Base-by-base conservation (phyloP, 768 basidiomycete species). In the Agaricus blazei region DNA sequence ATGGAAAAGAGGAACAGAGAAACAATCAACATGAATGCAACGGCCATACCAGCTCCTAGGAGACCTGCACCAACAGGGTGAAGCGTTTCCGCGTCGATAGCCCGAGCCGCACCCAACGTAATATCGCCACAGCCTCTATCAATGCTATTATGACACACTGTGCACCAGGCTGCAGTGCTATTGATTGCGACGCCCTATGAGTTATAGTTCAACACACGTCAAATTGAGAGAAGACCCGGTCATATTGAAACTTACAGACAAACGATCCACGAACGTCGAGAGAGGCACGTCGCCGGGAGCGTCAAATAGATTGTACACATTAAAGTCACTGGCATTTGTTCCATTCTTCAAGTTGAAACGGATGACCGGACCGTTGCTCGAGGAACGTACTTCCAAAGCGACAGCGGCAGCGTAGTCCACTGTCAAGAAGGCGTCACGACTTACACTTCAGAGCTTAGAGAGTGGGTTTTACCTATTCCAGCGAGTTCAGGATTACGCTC, bases 341-440 rank as follows among this genome's bases (percentile, higher is more conserved):
- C 85, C 85, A 57, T 88, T 88, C 73, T 85, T 85, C 72, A 89
- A 86, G 58, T 77, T 79, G 69, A 89, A 78, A 3, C 84, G 76
- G 19, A 88, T 59, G 45, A 82, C 70, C 12, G 82, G 79, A 58
- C 76, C 76, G 2, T 74, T 71, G 23, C 74, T 73, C 4, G 69
- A 64, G 11, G 68, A 61, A 1, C 82, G 81, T 46, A 85, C 75
- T 69, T 88, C 87, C 47, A 86, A 67, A 11, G 77, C 79, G 14
- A 82, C 68, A 3, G 77, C 75, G 1, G 80, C 75, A 27, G 86
- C 81, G 56, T 85, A 87, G 59, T 85, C 71, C 34, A 87, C 87
- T 88, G 37, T 7, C 42, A 28, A 26, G 28, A 27, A 36, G 26
- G 9, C 15, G 38, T 45, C 45, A 54, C 41, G 40, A 41, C 19